phyloP scores from a whole-genome alignment of 1,284 basidiomycete genomes.

The Cryptococcus amylolentus region DNA sequence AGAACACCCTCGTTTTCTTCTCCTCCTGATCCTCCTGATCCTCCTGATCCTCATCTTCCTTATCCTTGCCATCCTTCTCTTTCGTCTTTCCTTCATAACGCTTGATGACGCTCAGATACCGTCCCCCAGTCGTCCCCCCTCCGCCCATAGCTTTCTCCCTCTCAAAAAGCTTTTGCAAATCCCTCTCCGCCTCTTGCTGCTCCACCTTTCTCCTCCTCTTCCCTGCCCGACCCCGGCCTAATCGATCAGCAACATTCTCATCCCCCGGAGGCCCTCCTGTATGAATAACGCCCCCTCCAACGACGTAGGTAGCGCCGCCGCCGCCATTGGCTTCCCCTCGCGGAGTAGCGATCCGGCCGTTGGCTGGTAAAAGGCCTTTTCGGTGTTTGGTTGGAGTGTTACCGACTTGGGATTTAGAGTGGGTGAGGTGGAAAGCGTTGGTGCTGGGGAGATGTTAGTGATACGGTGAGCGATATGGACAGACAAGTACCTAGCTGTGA shows the following conservation, averaged over 20 bases:
- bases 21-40: too few species aligned
- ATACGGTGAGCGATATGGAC: background rate
- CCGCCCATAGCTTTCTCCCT: conserved; percentile 28
- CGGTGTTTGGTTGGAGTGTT: conserved; percentile 36
- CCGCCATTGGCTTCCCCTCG: conserved; percentile 35
- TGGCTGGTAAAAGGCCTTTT: conserved; percentile 40
- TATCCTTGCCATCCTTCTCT: conserved; percentile 18
- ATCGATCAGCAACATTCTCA: conserved; percentile 59
- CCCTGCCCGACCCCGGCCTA: conserved; percentile 70
- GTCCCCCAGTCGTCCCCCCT: conserved; percentile 35
- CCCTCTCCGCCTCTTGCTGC: conserved; percentile 59
- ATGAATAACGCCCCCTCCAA: conserved; percentile 63
- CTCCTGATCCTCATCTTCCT: conserved; percentile 31
- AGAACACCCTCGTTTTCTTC: conserved; percentile 27
- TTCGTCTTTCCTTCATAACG: conserved; percentile 27
- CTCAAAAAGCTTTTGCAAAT: conserved; percentile 58
- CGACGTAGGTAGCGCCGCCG: conserved; percentile 68
- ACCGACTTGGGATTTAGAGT: too few species aligned
- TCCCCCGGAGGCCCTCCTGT: conserved; percentile 44
- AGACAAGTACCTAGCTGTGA: conserved; percentile 64
- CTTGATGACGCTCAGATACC: conserved; percentile 42
- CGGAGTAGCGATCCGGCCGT: conserved; percentile 30
- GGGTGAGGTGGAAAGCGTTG: background rate
- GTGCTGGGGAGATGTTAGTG: background rate
- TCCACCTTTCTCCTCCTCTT: conserved; percentile 63